Evolutionary conservation across 2,329 filamentous ascomycete genomes (phyloP), one percentile per base, ranked within the genome.

Genomic region (Fusarium nelsonii): DNA sequence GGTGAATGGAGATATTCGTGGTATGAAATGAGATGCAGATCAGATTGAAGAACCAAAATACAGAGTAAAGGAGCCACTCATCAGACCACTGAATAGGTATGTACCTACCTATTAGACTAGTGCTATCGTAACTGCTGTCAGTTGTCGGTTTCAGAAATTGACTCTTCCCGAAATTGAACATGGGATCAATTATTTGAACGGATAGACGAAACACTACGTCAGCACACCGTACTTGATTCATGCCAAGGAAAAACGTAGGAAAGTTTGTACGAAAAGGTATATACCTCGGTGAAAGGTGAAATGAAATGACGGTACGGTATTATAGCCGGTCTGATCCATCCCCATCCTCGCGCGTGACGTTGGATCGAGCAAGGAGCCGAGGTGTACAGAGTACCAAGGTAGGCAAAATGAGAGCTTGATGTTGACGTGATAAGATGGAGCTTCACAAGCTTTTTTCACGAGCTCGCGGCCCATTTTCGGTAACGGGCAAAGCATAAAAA

Each of bases 361-460:
- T 69, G 16, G 64, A 37, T 39, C 41, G 36, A 57, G 39, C 37
- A 53, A 65, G 62, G 34, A 53, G 52, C 66, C 66, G 66, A 69
- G 66, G 66, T 65, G 65, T 57, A 66, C 63, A 65, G 66, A 61
- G 65, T 57, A 66, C 63, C 62, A 56, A 61, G 65, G 53, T 28
- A 48, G 57, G 62, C 23, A 50, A 52, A 39, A 41, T 18, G 63
- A 51, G 37, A 68, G 51, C 56, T 68, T 48, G 32, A 50, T 58
- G 20, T 66, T 51, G 63, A 63, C 44, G 54, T 51, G 53, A 60
- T 39, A 20, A 45, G 48, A 51, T 58, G 46, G 62, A 56, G 62
- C 43, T 63, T 69, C 66, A 69, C 66, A 69, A 69, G 66, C 65
- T 66, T 69, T 69, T 68, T 69, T 69, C 66, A 69, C 66, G 58